A percentile compares a stretch with the other conserved stretches of the same genome.
Conservation (phyloP, 2,329 filamentous ascomycete species). For the Herpotrichia juniperi region DNA sequence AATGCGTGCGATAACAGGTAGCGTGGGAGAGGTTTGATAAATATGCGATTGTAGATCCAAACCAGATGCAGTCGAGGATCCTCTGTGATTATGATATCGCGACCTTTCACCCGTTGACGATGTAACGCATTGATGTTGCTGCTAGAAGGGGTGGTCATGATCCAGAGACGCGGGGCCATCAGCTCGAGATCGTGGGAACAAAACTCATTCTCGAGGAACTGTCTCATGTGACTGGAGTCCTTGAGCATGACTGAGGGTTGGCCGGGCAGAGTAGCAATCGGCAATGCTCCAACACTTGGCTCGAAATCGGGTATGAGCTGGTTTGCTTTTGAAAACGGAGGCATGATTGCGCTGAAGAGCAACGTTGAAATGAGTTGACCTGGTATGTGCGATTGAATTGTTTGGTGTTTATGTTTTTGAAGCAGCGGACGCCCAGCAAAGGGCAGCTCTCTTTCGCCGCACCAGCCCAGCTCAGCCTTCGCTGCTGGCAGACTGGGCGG, state of each 20-base stretch:
- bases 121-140: conserved; percentile 26
- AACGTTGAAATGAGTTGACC: no score
- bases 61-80: conserved; percentile 26
- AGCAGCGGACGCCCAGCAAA: no score
- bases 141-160: conserved; percentile 22
- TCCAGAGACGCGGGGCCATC: conserved; percentile 21
- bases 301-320: no score
- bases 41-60: conserved; percentile 23
- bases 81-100: conserved; percentile 26
- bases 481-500: no score
- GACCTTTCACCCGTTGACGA: conserved; percentile 23
- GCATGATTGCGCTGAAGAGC: no score
- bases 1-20: conserved; percentile 21
- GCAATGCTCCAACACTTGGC: conserved; percentile 5
- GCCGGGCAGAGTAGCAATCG: conserved; percentile 8
- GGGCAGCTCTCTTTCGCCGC: no score
- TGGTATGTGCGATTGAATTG: no score
- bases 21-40: conserved; percentile 22
- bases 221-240: conserved; percentile 6
- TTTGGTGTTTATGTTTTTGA: no score
- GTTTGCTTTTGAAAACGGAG: no score
- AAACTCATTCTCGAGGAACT: conserved; percentile 19
- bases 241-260: conserved; percentile 8
- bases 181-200: conserved; percentile 22
- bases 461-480: no score